A percentile compares a stretch with the other conserved stretches of the same genome.
phyloP scores from a whole-genome alignment of 352 stramenopile species.

The Pythium oligandrum region DNA sequence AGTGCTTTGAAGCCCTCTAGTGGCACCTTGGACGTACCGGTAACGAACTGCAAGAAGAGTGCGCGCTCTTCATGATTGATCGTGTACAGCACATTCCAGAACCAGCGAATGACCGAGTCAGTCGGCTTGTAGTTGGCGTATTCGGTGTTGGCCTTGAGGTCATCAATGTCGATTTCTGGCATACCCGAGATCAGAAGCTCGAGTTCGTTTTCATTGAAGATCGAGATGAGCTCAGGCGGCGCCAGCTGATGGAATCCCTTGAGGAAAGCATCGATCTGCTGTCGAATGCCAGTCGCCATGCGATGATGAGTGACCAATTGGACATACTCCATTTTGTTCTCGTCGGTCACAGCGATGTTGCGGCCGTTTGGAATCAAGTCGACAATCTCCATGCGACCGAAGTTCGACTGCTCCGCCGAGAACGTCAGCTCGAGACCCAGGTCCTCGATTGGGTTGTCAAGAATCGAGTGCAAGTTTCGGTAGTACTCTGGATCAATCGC shows the following conservation, averaged over 20 bases:
- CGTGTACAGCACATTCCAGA: constrained; percentile 90
- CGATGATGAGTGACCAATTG: constrained; percentile 96
- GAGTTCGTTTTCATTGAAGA: constrained; percentile 94
- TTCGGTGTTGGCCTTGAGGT: constrained; percentile 91
- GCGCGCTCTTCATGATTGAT: constrained; percentile 91
- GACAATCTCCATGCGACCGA: constrained; percentile 82
- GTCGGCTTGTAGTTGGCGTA: constrained; percentile 92
- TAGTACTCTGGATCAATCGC: constrained; percentile 97
- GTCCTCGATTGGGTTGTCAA: constrained; percentile 83
- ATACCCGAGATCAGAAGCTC: constrained; percentile 92
- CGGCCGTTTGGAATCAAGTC: constrained; percentile 89
- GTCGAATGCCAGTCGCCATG: constrained; percentile 98
- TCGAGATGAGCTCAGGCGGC: constrained; percentile 86
- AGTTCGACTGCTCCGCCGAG: constrained; percentile 88
- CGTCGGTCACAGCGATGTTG: constrained; percentile 85
- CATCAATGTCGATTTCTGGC: constrained; percentile 92
- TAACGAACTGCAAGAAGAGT: constrained; percentile 93
- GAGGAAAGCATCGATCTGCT: constrained; percentile 91
- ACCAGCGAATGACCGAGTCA: constrained; percentile 90
- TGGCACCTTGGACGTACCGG: constrained; percentile 91
- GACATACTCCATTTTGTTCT: constrained; percentile 94
- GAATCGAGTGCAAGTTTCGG: constrained; percentile 89
- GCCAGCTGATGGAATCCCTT: constrained; percentile 91
- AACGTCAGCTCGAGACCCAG: constrained; percentile 91
- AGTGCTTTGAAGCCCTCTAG: constrained; percentile 98